Evolutionary conservation across 352 stramenopile genomes (phyloP), one percentile per base, ranked within the genome.

Genomic region (Globisporangium mamillatum): DNA sequence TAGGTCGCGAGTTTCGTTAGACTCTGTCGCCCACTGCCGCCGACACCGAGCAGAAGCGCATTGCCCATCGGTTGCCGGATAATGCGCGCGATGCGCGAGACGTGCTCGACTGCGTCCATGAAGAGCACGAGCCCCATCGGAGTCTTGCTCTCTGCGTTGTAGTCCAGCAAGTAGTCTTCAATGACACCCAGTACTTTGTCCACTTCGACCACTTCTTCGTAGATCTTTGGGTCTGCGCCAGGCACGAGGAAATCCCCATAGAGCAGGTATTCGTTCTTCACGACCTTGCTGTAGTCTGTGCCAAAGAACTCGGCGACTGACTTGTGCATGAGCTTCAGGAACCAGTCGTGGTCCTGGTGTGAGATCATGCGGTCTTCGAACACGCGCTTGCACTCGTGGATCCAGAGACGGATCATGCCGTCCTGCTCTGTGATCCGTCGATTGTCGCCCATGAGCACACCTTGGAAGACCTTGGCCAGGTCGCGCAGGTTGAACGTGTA

Each of bases 401-500:
- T 75, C 91, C 92, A 98, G 1, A 99, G 71, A 0, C 95, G 81
- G 52, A 97, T 83, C 3, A 98, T 69, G 27, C 81, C 76, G 22
- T 89, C 77, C 0, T 75, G 63, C 20, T 91, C 75, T 0, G 70
- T 71, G 44, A 98, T 88, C 2, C 83, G 80, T 46, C 92, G 87
- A 58, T 74, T 82, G 57, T 96, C 88, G 29, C 81, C 82, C 86
- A 96, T 97, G 10, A 98, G 75, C 10, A 97, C 83, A 20, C 95
- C 95, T 58, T 98, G 91, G 41, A 98, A 97, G 0, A 98, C 90
- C 69, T 98, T 98, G 22, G 92, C 94, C 1, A 99, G 67, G 73
- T 99, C 95, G 6, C 95, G 85, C 56, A 98, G 70, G 74, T 98
- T 98, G 73, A 98, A 99, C 8, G 93, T 97, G 75, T 98, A 98